phyloP scores from a whole-genome alignment of 345 rosid genomes.

The Syzygium grande region DNA sequence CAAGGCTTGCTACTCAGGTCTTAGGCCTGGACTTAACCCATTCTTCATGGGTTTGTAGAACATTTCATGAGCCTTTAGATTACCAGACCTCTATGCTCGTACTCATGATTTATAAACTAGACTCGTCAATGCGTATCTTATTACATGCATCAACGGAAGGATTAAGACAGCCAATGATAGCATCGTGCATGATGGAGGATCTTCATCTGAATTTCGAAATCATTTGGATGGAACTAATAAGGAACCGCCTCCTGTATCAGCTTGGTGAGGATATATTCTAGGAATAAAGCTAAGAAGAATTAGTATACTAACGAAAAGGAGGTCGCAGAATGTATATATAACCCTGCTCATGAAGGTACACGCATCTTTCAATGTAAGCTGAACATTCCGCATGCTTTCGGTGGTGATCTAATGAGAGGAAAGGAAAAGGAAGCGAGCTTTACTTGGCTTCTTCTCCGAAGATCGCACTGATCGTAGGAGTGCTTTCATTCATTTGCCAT shows the following conservation, averaged over 20 bases:
- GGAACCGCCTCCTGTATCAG: neutral
- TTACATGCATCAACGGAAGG: neutral
- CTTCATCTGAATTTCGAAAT: too few species aligned
- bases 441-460: neutral
- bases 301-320: neutral
- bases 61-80: neutral
- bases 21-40: neutral
- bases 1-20: neutral
- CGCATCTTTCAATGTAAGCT: neutral
- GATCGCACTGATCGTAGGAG: too few species aligned
- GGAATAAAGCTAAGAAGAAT: neutral
- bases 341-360: neutral
- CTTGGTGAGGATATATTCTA: neutral
- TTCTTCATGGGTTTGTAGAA: neutral
- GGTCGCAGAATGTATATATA: neutral
- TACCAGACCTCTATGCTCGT: neutral
- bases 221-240: neutral
- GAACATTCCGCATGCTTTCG: neutral
- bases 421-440: neutral
- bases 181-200: neutral
- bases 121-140: too few species aligned
- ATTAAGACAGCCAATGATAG: neutral
- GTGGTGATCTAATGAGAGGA: neutral
- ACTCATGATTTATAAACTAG: neutral
- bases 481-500: too few species aligned